Evolutionary conservation across 2,329 filamentous ascomycete species (phyloP).

Genomic region (Apiospora marii): DNA sequence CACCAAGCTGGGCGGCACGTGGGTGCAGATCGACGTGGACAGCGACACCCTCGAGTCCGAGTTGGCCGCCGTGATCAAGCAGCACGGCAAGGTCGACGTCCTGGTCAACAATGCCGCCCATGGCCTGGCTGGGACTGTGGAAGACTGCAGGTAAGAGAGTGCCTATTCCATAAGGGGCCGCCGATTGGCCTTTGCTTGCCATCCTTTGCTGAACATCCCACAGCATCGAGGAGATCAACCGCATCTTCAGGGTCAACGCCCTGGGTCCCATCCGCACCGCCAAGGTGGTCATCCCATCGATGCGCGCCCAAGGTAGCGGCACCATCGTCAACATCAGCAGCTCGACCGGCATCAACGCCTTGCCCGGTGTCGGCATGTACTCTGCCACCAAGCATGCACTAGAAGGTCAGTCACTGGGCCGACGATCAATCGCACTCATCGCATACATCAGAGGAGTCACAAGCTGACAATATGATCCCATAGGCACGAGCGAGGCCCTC

Average conservation of each 20-base stretch:
- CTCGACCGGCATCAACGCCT: slow-evolving; percentile 26
- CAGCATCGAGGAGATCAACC: slow-evolving; percentile 35
- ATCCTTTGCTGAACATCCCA: background rate
- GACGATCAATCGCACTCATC: background rate
- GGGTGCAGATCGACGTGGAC: slow-evolving; percentile 36
- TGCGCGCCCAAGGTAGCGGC: slow-evolving; percentile 37
- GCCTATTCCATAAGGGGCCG: background rate
- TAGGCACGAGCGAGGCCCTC: slow-evolving; percentile 36
- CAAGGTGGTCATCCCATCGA: slow-evolving; percentile 37
- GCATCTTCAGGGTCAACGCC: slow-evolving; percentile 38
- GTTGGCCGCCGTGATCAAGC: slow-evolving; percentile 31
- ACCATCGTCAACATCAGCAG: slow-evolving; percentile 41
- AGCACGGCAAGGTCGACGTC: slow-evolving; percentile 36
- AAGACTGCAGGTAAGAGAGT: slow-evolving; percentile 34
- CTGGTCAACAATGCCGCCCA: slow-evolving; percentile 39
- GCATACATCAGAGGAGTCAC: background rate
- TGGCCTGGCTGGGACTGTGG: slow-evolving; percentile 34
- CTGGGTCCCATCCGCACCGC: slow-evolving; percentile 37
- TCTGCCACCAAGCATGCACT: slow-evolving; percentile 36
- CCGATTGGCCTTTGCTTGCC: slow-evolving; percentile 23
- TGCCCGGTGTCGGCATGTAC: slow-evolving; percentile 36
- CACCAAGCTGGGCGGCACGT: slow-evolving; percentile 36
- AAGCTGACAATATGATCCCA: background rate
- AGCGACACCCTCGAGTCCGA: slow-evolving; percentile 33
- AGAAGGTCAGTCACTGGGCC: slow-evolving; percentile 32